A percentile compares a stretch with the other conserved stretches of the same genome.
Conservation (phyloP, 2,329 filamentous ascomycete species). For the Colletotrichum sp. region DNA sequence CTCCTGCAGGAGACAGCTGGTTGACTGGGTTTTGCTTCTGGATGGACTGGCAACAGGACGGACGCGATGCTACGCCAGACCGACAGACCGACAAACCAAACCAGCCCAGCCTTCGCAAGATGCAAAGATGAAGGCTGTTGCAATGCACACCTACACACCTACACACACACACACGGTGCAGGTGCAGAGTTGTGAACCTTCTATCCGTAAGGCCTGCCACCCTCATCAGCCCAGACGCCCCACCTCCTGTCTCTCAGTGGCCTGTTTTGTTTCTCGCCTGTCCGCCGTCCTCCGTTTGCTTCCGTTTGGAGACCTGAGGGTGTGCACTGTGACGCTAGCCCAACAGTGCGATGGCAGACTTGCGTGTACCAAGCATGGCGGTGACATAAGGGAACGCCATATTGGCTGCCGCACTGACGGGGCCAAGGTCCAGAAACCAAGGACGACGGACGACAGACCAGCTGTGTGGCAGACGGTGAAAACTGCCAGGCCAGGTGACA, state of each 20-base stretch:
- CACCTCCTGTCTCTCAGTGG: not conserved
- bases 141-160: not conserved
- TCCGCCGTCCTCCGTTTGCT: not conserved
- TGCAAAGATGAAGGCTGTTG: not conserved
- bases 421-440: not conserved
- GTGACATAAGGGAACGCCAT: conserved; percentile 3
- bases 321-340: not conserved
- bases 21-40: not conserved
- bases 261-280: not conserved
- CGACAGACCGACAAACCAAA: not conserved
- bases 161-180: not conserved
- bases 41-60: not conserved
- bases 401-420: conserved; percentile 8
- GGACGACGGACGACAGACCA: not conserved
- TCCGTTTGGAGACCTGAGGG: not conserved
- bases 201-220: not conserved
- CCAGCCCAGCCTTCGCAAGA: not conserved
- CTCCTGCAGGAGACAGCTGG: not conserved
- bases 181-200: not conserved
- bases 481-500: not conserved
- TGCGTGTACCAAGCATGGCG: not conserved
- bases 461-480: not conserved
- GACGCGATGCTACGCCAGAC: conserved; percentile 14
- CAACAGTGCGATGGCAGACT: not conserved
- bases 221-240: not conserved